Percentiles rank a stretch among this genome's conserved stretches.
phyloP scores from a whole-genome alignment of 2,329 filamentous ascomycete genomes.

The Aureobasidium sp. region DNA sequence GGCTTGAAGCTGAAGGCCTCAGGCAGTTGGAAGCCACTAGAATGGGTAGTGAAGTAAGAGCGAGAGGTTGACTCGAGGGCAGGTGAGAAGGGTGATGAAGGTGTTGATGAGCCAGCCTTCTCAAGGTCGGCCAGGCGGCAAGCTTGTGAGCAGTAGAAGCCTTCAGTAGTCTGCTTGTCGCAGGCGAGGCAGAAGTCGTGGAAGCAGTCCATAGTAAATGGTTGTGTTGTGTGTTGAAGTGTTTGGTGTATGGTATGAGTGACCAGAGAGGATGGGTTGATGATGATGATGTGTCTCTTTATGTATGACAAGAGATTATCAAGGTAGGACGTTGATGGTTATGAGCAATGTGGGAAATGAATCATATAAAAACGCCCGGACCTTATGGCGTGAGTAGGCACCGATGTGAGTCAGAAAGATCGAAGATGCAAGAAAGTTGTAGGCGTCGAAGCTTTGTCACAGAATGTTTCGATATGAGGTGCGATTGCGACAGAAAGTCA shows the following conservation, averaged over 20 bases:
- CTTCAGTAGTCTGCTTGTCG: conserved; percentile 76
- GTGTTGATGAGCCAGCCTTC: conserved; percentile 45
- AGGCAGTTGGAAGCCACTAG: conserved; percentile 56
- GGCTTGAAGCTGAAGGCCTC: conserved; percentile 38
- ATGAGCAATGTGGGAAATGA: conserved; percentile 16
- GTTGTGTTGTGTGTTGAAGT: neutral
- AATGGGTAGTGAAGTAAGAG: conserved; percentile 13
- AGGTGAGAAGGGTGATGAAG: conserved; percentile 27
- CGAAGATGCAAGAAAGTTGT: conserved; percentile 10
- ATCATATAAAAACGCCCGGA: conserved; percentile 17
- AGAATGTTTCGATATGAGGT: conserved; percentile 13
- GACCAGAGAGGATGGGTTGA: neutral
- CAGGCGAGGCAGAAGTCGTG: conserved; percentile 91
- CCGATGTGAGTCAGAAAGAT: conserved; percentile 11
- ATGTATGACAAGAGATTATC: conserved; percentile 12
- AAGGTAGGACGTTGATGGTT: conserved; percentile 17
- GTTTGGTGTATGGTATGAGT: neutral
- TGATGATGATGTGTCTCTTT: neutral
- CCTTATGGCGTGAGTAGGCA: conserved; percentile 17
- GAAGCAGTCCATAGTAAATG: conserved; percentile 57
- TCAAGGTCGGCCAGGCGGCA: conserved; percentile 86
- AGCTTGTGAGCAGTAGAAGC: conserved; percentile 85
- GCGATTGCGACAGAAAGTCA: conserved; percentile 13
- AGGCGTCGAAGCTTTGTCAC: conserved; percentile 10
- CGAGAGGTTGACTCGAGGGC: conserved; percentile 1